Evolutionary conservation across 2,329 filamentous ascomycete species (phyloP), one percentile per base, ranked within the genome.

Genomic region (Thielaviopsis populi): DNA sequence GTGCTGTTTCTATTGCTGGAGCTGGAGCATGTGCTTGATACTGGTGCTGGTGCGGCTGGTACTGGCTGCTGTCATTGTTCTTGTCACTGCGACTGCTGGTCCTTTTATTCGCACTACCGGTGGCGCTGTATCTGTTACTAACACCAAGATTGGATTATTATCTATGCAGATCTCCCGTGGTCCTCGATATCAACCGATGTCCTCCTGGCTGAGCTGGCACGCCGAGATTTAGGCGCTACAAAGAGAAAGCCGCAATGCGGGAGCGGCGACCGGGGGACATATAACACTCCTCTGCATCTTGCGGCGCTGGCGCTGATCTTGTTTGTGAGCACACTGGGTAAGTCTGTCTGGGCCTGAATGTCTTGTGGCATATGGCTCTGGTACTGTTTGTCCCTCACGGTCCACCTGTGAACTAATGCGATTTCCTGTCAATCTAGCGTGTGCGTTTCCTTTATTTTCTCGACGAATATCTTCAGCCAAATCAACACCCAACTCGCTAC

Each of bases 221-320:
- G 81, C 63, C 75, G 76, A 64, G 72, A 71, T 62, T 68, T 67
- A 24, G 69, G 69, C 66, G 68, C 66, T 67, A 68, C 69, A 46
- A 69, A 73, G 8, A 59, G 75, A 42, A 77, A 75, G 65, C 81
- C 81, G 4, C 71, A 73, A 40, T 84, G 82, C 68, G 82, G 82
- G 42, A 79, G 78, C 3, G 59, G 63, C 53, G 74, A 78, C 62
- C 73, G 73, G 65, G 81, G 80, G 27, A 73, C 74, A 68, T 89
- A 89, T 73, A 84, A 89, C 68, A 86, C 83, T 0, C 75, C 80
- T 1, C 75, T 85, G 50, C 86, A 89, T 71, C 80, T 89, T 61
- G 81, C 84, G 69, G 86, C 86, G 53, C 73, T 89, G 64, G 76
- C 87, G 65, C 74, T 89, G 46, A 87, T 89, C 64, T 75, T 89